A percentile compares a stretch with the other conserved stretches of the same genome.
Evolutionary conservation across 768 basidiomycete species (phyloP).

Genomic region (Lactarius sanguifluus): DNA sequence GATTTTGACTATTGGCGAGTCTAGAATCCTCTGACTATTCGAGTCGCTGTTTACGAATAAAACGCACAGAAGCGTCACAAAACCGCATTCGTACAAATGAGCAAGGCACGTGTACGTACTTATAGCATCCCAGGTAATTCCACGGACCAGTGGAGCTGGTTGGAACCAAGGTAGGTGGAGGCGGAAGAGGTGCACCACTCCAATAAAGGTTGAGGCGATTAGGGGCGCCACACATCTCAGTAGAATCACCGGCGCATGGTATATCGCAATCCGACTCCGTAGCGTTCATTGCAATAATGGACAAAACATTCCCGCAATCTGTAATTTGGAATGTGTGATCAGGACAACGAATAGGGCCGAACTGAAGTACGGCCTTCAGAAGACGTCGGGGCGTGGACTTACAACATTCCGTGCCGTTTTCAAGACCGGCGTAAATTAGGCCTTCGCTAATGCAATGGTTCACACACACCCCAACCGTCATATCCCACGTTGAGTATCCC

Average conservation of each 20-base stretch:
- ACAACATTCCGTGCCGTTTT: not conserved
- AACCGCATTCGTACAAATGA: not conserved
- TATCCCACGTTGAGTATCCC: fast-evolving
- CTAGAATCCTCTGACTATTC: no score
- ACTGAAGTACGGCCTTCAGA: not conserved
- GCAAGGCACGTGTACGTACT: not conserved
- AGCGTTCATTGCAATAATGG: not conserved
- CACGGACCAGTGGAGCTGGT: not conserved
- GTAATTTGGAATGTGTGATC: not conserved
- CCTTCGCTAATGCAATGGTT: not conserved
- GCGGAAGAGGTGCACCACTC: not conserved
- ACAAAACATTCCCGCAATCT: not conserved
- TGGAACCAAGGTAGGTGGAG: not conserved
- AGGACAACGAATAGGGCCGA: not conserved
- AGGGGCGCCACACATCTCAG: not conserved
- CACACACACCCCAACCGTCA: not conserved
- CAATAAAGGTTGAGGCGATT: not conserved
- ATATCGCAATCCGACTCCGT: not conserved
- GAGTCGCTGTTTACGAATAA: not conserved
- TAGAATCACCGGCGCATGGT: not conserved
- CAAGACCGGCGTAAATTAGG: not conserved
- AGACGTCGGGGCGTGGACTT: not conserved
- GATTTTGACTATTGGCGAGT: not conserved
- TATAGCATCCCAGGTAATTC: not conserved
- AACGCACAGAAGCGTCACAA: not conserved